Evolutionary conservation across 1,284 basidiomycete species (phyloP), one percentile per base, ranked within the genome.

Genomic region (Fomitopsis pinicola): DNA sequence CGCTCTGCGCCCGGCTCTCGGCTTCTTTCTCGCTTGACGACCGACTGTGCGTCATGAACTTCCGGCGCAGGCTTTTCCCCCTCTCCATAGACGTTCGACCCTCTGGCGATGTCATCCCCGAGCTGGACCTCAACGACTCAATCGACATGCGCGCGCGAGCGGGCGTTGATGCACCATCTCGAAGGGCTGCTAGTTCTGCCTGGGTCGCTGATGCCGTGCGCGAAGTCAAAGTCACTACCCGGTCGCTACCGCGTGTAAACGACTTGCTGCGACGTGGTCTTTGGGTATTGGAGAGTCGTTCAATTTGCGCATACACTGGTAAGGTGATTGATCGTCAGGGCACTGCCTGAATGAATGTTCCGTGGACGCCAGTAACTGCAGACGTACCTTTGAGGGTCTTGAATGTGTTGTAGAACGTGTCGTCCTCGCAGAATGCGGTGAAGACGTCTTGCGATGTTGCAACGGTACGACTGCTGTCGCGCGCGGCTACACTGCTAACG

Each of bases 371-470:
- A n/a, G 26, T 14, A 7, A 8, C 12, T 12, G 38, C 15, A 5
- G 28, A 33, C 79, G 63, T 62, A 93, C 94, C 89, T 77, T 90
- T 85, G 90, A 95, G 91, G n/a, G 82, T 80, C 76, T 88, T 92
- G 77, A 95, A 95, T 65, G 91, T 80, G 28, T 84, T 82, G 75
- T 93, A 96, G 59, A 95, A 85, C 56, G 87, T 80, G 68, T 91
- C 87, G 73, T 96, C 94, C 75, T 96, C 94, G 65, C 92, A 94
- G 33, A 96, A 79, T 0, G 94, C 93, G 28, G 87, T 82, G 72
- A 92, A 95, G 40, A 97, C 77, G 72, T 96, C 92, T 64, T 92
- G 86, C 6, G 87, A 79, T 17, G 85, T 88, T 19, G 93, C 93
- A 7, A 78, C 80, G 5, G 88, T 84, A 52, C 89, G 84, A 68